Conservation (phyloP, 176 grass and related monocot genomes). For the Cenchrus americanus region DNA sequence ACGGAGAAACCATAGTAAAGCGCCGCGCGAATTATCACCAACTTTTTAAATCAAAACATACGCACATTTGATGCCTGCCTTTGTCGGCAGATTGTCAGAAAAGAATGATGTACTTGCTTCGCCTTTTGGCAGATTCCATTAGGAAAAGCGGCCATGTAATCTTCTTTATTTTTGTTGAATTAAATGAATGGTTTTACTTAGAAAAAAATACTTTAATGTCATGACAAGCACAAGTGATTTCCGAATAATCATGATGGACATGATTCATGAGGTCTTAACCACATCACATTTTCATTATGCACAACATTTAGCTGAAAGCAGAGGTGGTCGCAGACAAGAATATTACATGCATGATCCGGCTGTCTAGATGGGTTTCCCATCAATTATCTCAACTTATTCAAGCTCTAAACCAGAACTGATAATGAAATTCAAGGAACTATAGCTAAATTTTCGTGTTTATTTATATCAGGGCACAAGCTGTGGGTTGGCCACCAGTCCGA, state of each 20-base stretch:
- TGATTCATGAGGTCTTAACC: conserved; percentile 38
- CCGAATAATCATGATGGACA: conserved; percentile 27
- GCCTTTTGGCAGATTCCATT: conserved; percentile 33
- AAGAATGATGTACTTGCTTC: conserved; percentile 26
- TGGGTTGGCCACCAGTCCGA: conserved; percentile 96
- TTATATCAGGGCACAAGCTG: conserved; percentile 75
- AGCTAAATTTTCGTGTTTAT: not conserved
- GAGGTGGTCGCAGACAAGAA: conserved; percentile 26
- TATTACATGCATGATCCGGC: conserved; percentile 43
- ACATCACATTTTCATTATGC: conserved; percentile 35
- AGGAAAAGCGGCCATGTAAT: not conserved
- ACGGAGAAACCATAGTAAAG: conserved; percentile 39
- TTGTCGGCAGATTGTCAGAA: conserved; percentile 30
- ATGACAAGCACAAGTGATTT: conserved; percentile 25
- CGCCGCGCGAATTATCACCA: conserved; percentile 35
- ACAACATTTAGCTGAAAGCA: conserved; percentile 33
- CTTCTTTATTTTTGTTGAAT: not conserved
- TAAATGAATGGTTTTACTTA: not conserved
- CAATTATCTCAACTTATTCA: not conserved
- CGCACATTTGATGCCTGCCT: conserved; percentile 34
- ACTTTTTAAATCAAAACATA: conserved; percentile 42
- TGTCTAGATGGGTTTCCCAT: conserved; percentile 17
- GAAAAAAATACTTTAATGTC: not conserved
- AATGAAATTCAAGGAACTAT: conserved; percentile 5
- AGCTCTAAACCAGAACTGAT: not conserved